These are phyloP conservation scores for Dunaliella salina DNA, from an alignment of 163 green algal species.

Conservation along the genomic window DNA sequence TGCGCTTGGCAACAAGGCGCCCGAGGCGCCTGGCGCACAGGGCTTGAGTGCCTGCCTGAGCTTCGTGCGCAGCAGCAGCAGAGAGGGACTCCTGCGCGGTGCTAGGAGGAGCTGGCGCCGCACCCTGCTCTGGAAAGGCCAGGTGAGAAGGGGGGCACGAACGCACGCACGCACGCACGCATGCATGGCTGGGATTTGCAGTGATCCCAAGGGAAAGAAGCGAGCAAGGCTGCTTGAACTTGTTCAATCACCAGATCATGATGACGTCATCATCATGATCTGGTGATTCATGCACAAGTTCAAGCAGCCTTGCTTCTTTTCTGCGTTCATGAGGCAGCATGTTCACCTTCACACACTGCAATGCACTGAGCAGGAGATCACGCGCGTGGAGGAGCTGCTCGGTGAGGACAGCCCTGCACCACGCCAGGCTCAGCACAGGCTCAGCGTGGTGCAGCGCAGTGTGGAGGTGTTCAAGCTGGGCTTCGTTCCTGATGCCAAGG, in stretches of 20 bases:
- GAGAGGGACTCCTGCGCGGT: background rate
- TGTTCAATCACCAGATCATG: no score
- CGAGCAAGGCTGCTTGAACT: background rate
- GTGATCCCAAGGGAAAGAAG: no score
- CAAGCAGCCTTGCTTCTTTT: no score
- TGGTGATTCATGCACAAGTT: no score
- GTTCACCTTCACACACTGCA: background rate
- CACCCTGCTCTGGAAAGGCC: background rate
- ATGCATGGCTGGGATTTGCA: no score
- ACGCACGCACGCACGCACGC: no score
- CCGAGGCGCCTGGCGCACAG: background rate
- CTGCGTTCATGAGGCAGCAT: background rate
- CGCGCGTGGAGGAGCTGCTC: background rate
- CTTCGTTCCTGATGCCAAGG: background rate
- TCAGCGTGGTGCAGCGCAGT: background rate
- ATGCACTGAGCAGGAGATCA: background rate
- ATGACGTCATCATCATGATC: no score
- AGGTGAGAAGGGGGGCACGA: background rate
- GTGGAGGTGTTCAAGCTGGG: background rate
- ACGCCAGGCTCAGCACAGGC: background rate
- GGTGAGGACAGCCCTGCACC: background rate
- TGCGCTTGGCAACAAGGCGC: background rate
- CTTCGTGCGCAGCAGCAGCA: background rate
- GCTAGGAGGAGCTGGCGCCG: background rate
- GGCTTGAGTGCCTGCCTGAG: background rate